Conservation (phyloP, 106 monocot species). For the Dendrobium nobile region DNA sequence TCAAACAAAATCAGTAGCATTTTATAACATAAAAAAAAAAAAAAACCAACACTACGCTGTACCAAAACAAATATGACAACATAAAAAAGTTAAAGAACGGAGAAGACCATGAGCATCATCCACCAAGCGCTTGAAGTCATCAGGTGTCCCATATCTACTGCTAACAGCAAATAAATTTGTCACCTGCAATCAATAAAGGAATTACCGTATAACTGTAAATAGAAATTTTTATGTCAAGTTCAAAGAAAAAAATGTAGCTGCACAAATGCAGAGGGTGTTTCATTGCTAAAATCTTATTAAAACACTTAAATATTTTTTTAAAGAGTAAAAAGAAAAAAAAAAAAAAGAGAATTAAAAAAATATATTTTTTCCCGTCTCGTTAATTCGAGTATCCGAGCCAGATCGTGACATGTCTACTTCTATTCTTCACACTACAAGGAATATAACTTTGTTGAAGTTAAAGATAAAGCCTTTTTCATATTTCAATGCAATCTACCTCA, state of each 20-base stretch:
- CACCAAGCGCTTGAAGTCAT: conserved; percentile 91
- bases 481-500: no score
- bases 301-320: no score
- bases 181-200: conserved; percentile 44
- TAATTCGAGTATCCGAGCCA: no score
- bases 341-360: no score
- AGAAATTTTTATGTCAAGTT: not conserved
- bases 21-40: not conserved
- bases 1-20: not conserved
- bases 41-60: not conserved
- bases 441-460: no score
- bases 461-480: no score
- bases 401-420: no score
- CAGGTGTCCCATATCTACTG: conserved; percentile 96
- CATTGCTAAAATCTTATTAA: no score
- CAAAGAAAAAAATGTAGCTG: not conserved
- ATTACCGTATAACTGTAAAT: not conserved
- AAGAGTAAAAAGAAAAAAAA: no score
- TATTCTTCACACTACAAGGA: no score
- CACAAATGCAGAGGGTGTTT: no score
- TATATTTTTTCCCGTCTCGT: no score
- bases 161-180: conserved; percentile 97
- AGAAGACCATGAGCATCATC: conserved; percentile 92
- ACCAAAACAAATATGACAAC: not conserved
- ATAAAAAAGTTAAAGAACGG: not conserved